These are phyloP conservation scores for Mycena rebaudengoi DNA, from an alignment of 768 basidiomycete species.

Conservation along the genomic window DNA sequence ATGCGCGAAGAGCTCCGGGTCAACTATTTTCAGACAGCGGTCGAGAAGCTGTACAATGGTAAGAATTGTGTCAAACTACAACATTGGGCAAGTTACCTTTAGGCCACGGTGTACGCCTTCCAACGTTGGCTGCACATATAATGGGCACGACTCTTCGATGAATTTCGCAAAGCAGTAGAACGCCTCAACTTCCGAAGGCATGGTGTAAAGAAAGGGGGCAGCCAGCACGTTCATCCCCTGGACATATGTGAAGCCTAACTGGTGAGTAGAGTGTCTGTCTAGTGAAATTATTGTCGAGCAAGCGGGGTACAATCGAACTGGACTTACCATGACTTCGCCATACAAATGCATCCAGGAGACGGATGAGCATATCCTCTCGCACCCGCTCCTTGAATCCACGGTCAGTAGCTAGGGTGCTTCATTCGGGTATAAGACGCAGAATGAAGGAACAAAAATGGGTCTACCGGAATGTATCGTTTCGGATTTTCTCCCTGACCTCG, in stretches of 20 bases:
- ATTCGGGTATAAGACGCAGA: slow-evolving; percentile 1
- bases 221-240: slow-evolving; percentile 99
- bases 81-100: no score
- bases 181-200: slow-evolving; percentile 98
- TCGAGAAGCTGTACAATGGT: slow-evolving; percentile 76
- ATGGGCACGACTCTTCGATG: slow-evolving; percentile 92
- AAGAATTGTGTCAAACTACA: slow-evolving; percentile 24
- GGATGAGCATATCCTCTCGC: slow-evolving; percentile 95
- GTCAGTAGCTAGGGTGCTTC: slow-evolving; percentile 93
- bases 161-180: slow-evolving; percentile 97
- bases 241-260: slow-evolving; percentile 92
- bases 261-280: slow-evolving; percentile 84
- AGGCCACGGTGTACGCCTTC: slow-evolving; percentile 96
- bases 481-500: slow-evolving; percentile 89
- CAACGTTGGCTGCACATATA: slow-evolving; percentile 96
- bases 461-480: slow-evolving; percentile 96
- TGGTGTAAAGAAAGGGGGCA: slow-evolving; percentile 96
- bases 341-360: slow-evolving; percentile 96
- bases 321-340: slow-evolving; percentile 88
- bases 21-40: slow-evolving; percentile 89
- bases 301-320: not conserved
- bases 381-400: slow-evolving; percentile 98
- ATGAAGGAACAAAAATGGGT: slow-evolving; percentile 11
- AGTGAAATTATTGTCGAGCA: not conserved
- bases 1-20: slow-evolving; percentile 83